Evolutionary conservation across 441 rosid genomes (phyloP), one percentile per base, ranked within the genome.

Genomic region (Aleurites moluccanus): DNA sequence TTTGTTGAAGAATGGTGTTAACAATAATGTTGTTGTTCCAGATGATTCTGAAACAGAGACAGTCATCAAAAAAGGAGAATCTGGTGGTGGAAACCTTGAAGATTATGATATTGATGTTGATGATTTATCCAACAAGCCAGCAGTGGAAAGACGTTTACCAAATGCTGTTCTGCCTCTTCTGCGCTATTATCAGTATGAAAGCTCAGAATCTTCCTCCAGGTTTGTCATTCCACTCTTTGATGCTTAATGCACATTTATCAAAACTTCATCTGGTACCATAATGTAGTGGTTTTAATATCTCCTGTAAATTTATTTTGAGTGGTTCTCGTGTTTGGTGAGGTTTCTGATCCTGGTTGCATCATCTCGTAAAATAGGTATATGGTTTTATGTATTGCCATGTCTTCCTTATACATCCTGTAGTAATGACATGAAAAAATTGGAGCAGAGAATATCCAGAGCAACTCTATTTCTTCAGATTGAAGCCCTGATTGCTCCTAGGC

Each of bases 161-260:
- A 86, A 80, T 82, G 86, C 92, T 63, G 87, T 86, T 73, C 79
- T 86, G 35, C 92, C 92, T 15, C 89, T 88, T 69, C 82, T 87
- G 61, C 89, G 90, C 47, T 86, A 85, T 83, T 87, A 84, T 84
- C 92, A 87, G 72, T 89, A 84, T 75, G 99, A 95, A 76, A 88
- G 95, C 84, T 87, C 97, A 69, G 97, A 92, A 71, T 86, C 93
- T 75, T 90, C 89, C 75, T 82, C 91, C 76, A 90, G 99, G 99
- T 94, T 82, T 70, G 8, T 7, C 21, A 33, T 35, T 64, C 21
- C 10, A 3, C 11, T 50, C 27, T 30, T 30, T 69, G 44, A 69
- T 18, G 45, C 9, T 28, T 18, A 18, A 52, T 52, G 9, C 20
- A 20, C 18, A 30, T 50, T 14, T 45, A 47, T 2, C 35, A 2